Percentiles rank a stretch among this genome's conserved stretches.
Conservation (phyloP, 352 stramenopile genomes). For the Phytophthora litchii region DNA sequence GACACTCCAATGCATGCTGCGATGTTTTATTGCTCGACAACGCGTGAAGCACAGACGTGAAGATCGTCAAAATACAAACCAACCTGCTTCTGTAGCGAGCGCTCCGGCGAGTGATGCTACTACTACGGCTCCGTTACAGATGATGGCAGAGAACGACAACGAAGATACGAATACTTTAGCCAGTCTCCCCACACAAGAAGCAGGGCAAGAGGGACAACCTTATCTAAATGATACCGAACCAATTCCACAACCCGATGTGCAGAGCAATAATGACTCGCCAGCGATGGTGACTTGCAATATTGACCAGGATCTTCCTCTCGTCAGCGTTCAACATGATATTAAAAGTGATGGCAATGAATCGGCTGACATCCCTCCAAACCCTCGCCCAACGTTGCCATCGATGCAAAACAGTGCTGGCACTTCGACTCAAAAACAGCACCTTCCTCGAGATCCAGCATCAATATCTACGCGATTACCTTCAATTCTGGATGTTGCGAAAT, state of each 20-base stretch:
- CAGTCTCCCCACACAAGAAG: background rate
- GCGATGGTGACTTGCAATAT: background rate
- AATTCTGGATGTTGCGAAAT: conserved; percentile 25
- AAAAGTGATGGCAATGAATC: background rate
- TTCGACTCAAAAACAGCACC: background rate
- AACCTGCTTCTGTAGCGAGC: background rate
- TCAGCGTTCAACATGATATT: background rate
- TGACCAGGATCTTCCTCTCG: conserved; percentile 2
- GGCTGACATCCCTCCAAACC: background rate
- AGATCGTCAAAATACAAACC: conserved; percentile 6
- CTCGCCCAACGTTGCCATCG: background rate
- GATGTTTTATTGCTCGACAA: conserved; percentile 39
- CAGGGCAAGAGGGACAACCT: background rate
- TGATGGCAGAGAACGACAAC: background rate
- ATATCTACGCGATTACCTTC: conserved; percentile 26
- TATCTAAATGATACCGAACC: background rate
- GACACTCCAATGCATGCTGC: conserved; percentile 44
- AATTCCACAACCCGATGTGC: background rate
- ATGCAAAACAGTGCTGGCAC: background rate
- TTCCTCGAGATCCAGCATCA: background rate
- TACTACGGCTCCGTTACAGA: background rate
- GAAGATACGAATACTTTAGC: background rate
- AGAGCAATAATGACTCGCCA: background rate
- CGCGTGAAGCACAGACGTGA: conserved; percentile 35
- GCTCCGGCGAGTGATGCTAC: background rate